phyloP scores from a whole-genome alignment of 768 basidiomycete species.

The Paxillus ammoniavirescens region DNA sequence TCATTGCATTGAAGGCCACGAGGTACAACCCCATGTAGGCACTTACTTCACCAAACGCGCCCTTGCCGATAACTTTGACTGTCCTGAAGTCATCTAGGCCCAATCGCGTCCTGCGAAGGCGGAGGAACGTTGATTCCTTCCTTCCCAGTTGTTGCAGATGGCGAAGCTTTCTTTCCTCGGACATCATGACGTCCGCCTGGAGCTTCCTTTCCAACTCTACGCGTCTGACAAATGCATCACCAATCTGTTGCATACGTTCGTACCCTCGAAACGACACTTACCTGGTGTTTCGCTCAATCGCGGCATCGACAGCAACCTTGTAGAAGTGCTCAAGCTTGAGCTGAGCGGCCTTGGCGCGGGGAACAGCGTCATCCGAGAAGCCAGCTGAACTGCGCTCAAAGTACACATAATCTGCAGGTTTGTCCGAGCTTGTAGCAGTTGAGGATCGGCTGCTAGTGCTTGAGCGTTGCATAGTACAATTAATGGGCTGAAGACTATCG shows the following conservation, averaged over 20 bases:
- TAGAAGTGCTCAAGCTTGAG: constrained; percentile 96
- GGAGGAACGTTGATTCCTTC: constrained; percentile 86
- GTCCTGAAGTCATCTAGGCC: constrained; percentile 92
- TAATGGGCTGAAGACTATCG: neutral
- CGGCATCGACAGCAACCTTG: constrained; percentile 93
- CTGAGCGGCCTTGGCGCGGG: constrained; percentile 87
- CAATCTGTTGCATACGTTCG: neutral
- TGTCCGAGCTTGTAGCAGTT: constrained; percentile 26
- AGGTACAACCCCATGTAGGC: neutral
- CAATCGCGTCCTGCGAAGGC: constrained; percentile 84
- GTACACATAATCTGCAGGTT: constrained; percentile 78
- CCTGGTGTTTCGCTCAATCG: constrained; percentile 92
- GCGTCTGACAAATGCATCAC: constrained; percentile 50
- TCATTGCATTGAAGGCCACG: neutral
- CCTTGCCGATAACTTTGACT: constrained; percentile 98
- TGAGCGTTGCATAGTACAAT: constrained; percentile 28
- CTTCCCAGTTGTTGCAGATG: constrained; percentile 82
- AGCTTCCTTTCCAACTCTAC: constrained; percentile 84
- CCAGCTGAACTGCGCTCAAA: constrained; percentile 79
- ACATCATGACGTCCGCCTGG: constrained; percentile 61
- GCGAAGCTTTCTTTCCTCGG: constrained; percentile 84
- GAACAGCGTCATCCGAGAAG: constrained; percentile 78
- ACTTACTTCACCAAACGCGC: constrained; percentile 94
- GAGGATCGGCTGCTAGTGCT: constrained; percentile 30
- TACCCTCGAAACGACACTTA: constrained; percentile 30